Evolutionary conservation across 257 asterid genomes (phyloP), one percentile per base, ranked within the genome.

Genomic region (Echium plantagineum): DNA sequence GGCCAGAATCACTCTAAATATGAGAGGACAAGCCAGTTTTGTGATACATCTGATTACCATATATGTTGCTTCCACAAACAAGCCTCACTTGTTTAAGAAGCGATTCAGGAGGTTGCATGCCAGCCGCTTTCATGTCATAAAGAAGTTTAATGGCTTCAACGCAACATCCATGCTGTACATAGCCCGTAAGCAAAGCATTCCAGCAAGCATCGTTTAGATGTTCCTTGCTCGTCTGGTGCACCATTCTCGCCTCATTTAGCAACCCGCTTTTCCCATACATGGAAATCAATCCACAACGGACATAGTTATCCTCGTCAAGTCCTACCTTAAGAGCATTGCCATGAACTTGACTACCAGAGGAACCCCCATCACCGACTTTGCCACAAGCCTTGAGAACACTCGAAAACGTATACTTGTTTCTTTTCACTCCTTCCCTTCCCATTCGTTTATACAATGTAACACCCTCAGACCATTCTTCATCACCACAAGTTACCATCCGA

Each of bases 351-450:
- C 63, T 77, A 55, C 95, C 94, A 38, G 76, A 75, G 52, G 54
- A 47, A 63, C 69, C 68, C 16, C 71, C 35, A 61, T 79, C 89
- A 7, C 77, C 65, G 72, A 68, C 72, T 68, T 57, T 81, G 55
- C 82, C 74, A 59, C 95, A 83, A 26, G 94, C 95, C 75, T 84
- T 89, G 2, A 89, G 78, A 70, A 76, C 74, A 55, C 75, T 78
- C 2, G 94, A 82, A 72, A 82, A 77, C 2, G 86, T 81, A 63
- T 69, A 82, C 47, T 73, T 72, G 35, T 84, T 89, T 63, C 67
- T 82, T 70, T 72, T 77, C 77, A 84, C 87, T 55, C 86, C 83
- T 60, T 63, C 81, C 55, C 70, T 66, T 6, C 85, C 84, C 97
- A 89, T 86, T 67, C 86, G 81, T 64, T 65, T 86, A 28, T 80